A percentile compares a stretch with the other conserved stretches of the same genome.
phyloP scores from a whole-genome alignment of 2,329 filamentous ascomycete genomes.

The Furcasterigmium furcatum region DNA sequence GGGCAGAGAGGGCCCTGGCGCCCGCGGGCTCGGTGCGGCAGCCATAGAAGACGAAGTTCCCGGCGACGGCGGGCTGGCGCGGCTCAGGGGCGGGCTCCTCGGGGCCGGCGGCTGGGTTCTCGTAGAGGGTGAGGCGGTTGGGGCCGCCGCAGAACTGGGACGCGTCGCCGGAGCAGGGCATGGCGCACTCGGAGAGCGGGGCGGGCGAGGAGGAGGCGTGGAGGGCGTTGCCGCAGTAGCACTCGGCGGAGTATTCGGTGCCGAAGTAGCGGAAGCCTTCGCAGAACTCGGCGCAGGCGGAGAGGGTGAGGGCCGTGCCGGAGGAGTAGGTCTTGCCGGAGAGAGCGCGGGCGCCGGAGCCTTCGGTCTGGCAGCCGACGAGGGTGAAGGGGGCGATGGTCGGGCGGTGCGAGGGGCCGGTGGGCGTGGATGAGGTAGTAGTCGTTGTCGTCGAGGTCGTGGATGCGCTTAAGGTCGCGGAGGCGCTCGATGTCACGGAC shows the following conservation, averaged over 20 bases:
- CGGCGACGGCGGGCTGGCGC: conserved; percentile 25
- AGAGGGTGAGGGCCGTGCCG: conserved; percentile 26
- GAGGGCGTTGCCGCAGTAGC: conserved; percentile 32
- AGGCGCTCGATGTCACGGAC: background rate
- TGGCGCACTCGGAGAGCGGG: conserved; percentile 26
- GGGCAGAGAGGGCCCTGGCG: conserved; percentile 25
- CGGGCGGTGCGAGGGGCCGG: conserved; percentile 19
- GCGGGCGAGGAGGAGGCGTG: conserved; percentile 19
- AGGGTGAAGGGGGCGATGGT: conserved; percentile 25
- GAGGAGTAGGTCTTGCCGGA: conserved; percentile 17
- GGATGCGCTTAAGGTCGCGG: background rate
- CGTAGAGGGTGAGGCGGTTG: conserved; percentile 29
- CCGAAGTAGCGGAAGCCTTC: conserved; percentile 35
- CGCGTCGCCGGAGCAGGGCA: conserved; percentile 26
- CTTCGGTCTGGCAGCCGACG: conserved; percentile 38
- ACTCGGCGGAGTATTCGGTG: conserved; percentile 33
- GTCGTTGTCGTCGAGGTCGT: conserved; percentile 9
- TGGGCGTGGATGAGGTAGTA: conserved; percentile 3
- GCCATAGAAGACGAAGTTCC: conserved; percentile 26
- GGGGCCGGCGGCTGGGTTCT: conserved; percentile 19
- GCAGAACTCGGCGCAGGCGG: conserved; percentile 28
- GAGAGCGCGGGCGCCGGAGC: conserved; percentile 29
- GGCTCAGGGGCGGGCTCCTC: conserved; percentile 19
- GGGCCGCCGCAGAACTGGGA: conserved; percentile 29
- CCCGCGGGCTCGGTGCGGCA: conserved; percentile 32